Percentiles rank a stretch among this genome's conserved stretches.
These are phyloP conservation scores for Arthroderma sp. DNA, from an alignment of 2,329 filamentous ascomycete genomes.

Conservation along the genomic window DNA sequence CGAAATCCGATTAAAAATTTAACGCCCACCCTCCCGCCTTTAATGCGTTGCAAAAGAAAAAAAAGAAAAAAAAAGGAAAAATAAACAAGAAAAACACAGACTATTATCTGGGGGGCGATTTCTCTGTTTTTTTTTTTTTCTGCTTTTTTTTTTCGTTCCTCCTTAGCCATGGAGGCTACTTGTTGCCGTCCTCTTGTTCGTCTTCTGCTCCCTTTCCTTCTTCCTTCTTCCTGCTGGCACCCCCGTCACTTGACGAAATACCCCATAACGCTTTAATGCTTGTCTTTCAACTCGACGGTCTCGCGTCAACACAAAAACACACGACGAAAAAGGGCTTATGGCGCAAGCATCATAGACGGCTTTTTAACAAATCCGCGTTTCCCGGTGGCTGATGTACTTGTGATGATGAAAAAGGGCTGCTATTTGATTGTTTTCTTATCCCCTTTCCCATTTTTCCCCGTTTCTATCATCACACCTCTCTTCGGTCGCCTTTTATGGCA, in stretches of 20 bases:
- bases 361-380: neutral
- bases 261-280: neutral
- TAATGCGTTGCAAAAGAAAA: neutral
- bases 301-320: neutral
- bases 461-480: neutral
- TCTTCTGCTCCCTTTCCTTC: neutral
- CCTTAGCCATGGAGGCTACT: neutral
- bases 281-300: neutral
- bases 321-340: neutral
- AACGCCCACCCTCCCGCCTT: neutral
- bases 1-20: slow-evolving; percentile 2
- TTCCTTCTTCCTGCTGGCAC: neutral
- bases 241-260: neutral
- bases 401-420: neutral
- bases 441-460: no score
- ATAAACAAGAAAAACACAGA: neutral
- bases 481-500: neutral
- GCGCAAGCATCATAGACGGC: neutral
- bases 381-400: neutral
- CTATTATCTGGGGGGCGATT: neutral
- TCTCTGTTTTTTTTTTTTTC: neutral
- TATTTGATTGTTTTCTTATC: neutral
- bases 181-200: neutral
- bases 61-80: neutral
- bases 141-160: neutral